Conservation (phyloP, 2,329 filamentous ascomycete genomes). For the Paecilomyces variotii region DNA sequence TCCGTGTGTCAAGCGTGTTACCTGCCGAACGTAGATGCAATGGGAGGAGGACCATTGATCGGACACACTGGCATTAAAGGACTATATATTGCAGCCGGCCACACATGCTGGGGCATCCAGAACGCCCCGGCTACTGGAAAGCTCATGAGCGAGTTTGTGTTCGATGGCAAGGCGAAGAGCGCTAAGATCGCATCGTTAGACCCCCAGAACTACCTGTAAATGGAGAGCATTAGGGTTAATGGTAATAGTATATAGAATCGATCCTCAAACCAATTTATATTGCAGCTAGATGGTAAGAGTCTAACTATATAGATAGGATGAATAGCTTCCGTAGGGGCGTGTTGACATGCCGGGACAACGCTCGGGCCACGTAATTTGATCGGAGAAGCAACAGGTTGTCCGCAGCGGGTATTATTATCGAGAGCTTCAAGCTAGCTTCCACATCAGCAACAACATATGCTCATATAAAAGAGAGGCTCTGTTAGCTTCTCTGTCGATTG, state of each 20-base stretch:
- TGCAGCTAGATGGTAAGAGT: neutral
- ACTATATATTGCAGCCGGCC: conserved; percentile 74
- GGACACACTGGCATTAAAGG: conserved; percentile 67
- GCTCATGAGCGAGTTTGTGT: conserved; percentile 69
- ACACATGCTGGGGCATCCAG: conserved; percentile 98
- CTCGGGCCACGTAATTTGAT: conserved; percentile 22
- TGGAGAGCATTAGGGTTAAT: neutral
- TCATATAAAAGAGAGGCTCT: conserved; percentile 9
- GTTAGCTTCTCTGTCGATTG: conserved; percentile 3
- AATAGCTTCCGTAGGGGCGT: neutral
- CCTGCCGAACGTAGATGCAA: conserved; percentile 62
- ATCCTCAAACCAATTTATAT: neutral
- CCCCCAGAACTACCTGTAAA: conserved; percentile 50
- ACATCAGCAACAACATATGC: conserved; percentile 7
- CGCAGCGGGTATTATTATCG: neutral
- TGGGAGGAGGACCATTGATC: conserved; percentile 62
- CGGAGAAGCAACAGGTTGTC: conserved; percentile 5
- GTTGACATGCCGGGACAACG: conserved; percentile 9
- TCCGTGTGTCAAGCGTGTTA: conserved; percentile 85
- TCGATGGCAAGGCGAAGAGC: conserved; percentile 63
- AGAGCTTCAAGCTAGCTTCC: conserved; percentile 4
- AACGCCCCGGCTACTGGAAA: conserved; percentile 85
- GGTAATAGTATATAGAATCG: neutral
- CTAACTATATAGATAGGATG: neutral
- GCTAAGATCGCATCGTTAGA: conserved; percentile 60